Conservation (phyloP, 1,284 basidiomycete genomes). For the Cerioporus squamosus region DNA sequence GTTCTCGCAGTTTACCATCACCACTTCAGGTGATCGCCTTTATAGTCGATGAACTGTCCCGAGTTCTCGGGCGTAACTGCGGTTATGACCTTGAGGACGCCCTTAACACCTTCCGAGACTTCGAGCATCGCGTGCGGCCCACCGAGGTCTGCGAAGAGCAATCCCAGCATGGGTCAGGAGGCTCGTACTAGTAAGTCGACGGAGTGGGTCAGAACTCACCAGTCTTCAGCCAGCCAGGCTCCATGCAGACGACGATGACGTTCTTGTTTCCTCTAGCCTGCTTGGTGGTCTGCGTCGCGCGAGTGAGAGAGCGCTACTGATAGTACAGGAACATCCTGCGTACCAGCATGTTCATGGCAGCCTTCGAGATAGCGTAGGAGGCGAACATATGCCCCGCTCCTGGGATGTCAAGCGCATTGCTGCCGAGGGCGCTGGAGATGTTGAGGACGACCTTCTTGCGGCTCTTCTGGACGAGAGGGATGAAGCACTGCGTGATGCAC, state of each 20-base stretch:
- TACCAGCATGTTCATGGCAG: slow-evolving; percentile 37
- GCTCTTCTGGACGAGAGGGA: slow-evolving; percentile 37
- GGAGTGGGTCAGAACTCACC: neutral
- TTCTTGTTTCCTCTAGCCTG: slow-evolving; percentile 5
- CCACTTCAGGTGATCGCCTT: neutral
- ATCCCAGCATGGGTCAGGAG: too few species aligned
- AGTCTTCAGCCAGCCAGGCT: slow-evolving; percentile 5
- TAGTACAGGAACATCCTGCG: neutral
- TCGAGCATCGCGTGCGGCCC: neutral
- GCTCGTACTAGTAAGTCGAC: neutral
- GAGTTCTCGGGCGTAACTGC: neutral
- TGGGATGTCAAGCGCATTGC: slow-evolving; percentile 24
- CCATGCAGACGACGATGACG: neutral
- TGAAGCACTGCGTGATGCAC: slow-evolving; percentile 34
- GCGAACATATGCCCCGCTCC: slow-evolving; percentile 26
- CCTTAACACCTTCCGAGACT: slow-evolving; percentile 1
- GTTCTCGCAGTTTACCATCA: too few species aligned
- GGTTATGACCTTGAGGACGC: slow-evolving; percentile 1
- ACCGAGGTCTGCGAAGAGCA: neutral
- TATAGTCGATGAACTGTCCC: slow-evolving; percentile 3
- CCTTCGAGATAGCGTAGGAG: slow-evolving; percentile 35
- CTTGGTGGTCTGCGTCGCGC: slow-evolving; percentile 34
- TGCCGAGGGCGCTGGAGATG: slow-evolving; percentile 36
- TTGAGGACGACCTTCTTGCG: slow-evolving; percentile 40
- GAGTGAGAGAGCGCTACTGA: neutral